Percentiles rank a stretch among this genome's conserved stretches.
These are phyloP conservation scores for Penicillium thymicola DNA, from an alignment of 2,329 filamentous ascomycete genomes.

Conservation along the genomic window DNA sequence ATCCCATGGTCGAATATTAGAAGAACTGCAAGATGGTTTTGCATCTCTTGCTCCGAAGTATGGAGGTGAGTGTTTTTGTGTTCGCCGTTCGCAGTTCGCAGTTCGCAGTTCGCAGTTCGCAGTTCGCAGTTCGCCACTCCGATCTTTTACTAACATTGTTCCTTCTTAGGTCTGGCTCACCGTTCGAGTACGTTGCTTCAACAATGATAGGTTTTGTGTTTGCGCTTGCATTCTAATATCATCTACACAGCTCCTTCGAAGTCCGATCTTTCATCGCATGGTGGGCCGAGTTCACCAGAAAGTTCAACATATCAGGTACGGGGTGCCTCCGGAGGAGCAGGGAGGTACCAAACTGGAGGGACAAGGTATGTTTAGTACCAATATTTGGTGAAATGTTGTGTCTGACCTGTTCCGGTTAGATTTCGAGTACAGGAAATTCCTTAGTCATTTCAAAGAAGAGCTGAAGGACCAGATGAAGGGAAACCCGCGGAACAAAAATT, in stretches of 20 bases:
- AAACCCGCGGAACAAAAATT: slow-evolving; percentile 32
- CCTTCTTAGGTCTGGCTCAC: slow-evolving; percentile 36
- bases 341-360: slow-evolving; percentile 42
- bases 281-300: slow-evolving; percentile 44
- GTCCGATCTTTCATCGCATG: slow-evolving; percentile 43
- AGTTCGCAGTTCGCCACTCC: not conserved
- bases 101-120: not conserved
- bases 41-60: slow-evolving; percentile 29
- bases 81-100: not conserved
- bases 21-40: slow-evolving; percentile 24
- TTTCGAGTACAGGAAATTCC: slow-evolving; percentile 31
- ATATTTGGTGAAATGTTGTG: not conserved
- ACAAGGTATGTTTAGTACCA: slow-evolving; percentile 24
- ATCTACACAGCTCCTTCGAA: slow-evolving; percentile 41
- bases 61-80: slow-evolving; percentile 32
- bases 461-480: slow-evolving; percentile 43
- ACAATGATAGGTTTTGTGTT: not conserved
- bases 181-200: slow-evolving; percentile 32
- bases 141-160: slow-evolving; percentile 14
- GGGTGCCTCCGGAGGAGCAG: slow-evolving; percentile 43
- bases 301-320: slow-evolving; percentile 42
- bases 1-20: not conserved
- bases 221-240: slow-evolving; percentile 8
- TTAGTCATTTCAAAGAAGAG: slow-evolving; percentile 43
- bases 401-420: slow-evolving; percentile 16